Evolutionary conservation across 768 basidiomycete genomes (phyloP).

Genomic region (Lenzites betulinus): DNA sequence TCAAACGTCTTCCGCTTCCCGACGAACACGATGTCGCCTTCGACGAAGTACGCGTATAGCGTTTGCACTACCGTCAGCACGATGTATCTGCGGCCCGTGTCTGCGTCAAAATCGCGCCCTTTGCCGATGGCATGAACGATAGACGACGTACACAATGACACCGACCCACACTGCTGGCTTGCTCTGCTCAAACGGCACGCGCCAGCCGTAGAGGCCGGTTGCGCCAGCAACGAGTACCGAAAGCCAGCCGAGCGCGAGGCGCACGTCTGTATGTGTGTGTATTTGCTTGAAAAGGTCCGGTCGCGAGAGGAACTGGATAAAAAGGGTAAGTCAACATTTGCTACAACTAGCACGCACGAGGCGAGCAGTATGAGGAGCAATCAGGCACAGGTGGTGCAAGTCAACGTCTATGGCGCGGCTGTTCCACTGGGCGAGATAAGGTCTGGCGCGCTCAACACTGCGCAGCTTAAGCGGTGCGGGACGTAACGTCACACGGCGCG

Average conservation of each 20-base stretch:
- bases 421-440: neutral
- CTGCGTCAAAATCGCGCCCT: neutral
- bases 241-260: constrained; percentile 84
- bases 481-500: neutral
- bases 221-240: constrained; percentile 80
- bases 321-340: neutral
- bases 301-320: constrained; percentile 70
- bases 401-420: neutral
- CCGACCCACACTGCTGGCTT: constrained; percentile 82
- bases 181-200: constrained; percentile 85
- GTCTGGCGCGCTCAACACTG: neutral
- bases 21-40: constrained; percentile 82
- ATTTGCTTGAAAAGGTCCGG: constrained; percentile 86
- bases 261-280: constrained; percentile 85
- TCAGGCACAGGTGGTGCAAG: neutral
- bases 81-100: constrained; percentile 57
- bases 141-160: constrained; percentile 64
- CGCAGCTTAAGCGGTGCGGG: neutral
- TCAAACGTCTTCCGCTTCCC: constrained; percentile 90
- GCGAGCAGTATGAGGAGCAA: neutral
- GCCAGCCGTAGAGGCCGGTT: constrained; percentile 84
- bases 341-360: neutral
- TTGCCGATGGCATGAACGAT: constrained; percentile 3
- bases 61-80: constrained; percentile 71
- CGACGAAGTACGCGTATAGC: constrained; percentile 84